Evolutionary conservation across 495 filamentous ascomycete genomes (phyloP).

Genomic region (Mycothermus thermophilus): DNA sequence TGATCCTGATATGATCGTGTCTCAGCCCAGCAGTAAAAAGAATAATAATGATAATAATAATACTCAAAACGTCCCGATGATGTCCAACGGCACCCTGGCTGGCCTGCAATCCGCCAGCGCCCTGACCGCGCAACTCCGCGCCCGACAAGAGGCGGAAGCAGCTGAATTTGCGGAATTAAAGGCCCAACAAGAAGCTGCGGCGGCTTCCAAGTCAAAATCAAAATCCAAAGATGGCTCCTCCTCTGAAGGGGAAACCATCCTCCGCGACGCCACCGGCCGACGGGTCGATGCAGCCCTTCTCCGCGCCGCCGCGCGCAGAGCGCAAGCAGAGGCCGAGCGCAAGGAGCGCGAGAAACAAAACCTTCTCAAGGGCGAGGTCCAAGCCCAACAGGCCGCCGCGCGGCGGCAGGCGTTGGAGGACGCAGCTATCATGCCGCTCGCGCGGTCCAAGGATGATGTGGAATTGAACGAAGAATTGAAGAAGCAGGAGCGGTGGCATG

Average conservation of each 20-base stretch:
- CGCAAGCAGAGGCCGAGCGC: conserved; percentile 53
- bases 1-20: not conserved
- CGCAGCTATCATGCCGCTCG: conserved; percentile 65
- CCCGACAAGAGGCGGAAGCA: conserved; percentile 34
- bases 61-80: conserved; percentile 26
- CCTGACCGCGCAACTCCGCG: conserved; percentile 58
- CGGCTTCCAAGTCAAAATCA: not conserved
- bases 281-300: conserved; percentile 86
- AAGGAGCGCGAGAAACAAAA: conserved; percentile 48
- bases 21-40: not conserved
- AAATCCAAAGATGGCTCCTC: conserved; percentile 8
- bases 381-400: conserved; percentile 43
- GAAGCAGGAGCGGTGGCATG: conserved; percentile 69
- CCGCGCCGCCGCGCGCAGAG: conserved; percentile 65
- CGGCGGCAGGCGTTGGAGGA: conserved; percentile 53
- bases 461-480: conserved; percentile 73
- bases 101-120: conserved; percentile 74
- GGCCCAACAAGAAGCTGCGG: conserved; percentile 16
- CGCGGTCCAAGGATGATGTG: conserved; percentile 65
- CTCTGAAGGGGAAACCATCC: conserved; percentile 72
- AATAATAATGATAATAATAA: no score
- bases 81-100: conserved; percentile 75
- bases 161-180: conserved; percentile 29
- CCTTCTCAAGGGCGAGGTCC: conserved; percentile 70
- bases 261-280: conserved; percentile 83